Base-by-base conservation (phyloP, 257 asterid species). In the Solanum chiquidenum region DNA sequence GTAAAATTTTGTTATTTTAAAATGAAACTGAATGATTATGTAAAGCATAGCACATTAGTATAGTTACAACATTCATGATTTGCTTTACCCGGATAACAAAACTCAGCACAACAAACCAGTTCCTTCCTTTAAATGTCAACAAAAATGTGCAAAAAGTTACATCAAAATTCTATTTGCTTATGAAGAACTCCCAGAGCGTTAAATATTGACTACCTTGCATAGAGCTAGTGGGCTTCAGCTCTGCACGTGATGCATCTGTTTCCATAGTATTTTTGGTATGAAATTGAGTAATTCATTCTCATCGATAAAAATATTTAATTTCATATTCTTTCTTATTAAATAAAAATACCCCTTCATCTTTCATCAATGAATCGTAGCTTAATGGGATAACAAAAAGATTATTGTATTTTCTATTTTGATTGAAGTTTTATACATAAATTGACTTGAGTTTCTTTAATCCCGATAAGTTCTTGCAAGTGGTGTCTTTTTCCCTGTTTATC, bases 141-240 rank as follows among this genome's bases (percentile, higher is more conserved):
- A 27, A 49, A 75, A 69, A 66, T 75, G 10, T 31, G 46, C 83
- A n/a, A 73, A 62, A 60, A 7, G 35, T 84, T 91, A 93, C 98
- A 96, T 95, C 98, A 42, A 66, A 96, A 66, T 87, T 94, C 98
- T 87, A 91, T 92, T 92, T 91, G 90, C 92, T 95, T 96, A 60
- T 93, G 98, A 87, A 95, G 87, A 90, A 95, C 83, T 40, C 96
- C 98, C 34, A 95, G 93, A 20, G 95, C 93, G 87, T 95, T 98
- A 68, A 95, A 93, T 87, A 95, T 91, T 40, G 46, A 9, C 46
- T 40, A 9, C 12, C 49, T 42, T 42, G 49, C 49, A 42, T 42
- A 42, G 49, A 42, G 13, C 4, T 42, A 4, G 12, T 42, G 49
- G 49, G 49, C 49, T 42, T 42, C 49, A 42, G 49, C 49, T 42